Evolutionary conservation across 2,329 filamentous ascomycete genomes (phyloP).

Genomic region (Epicoccum sorghinum): DNA sequence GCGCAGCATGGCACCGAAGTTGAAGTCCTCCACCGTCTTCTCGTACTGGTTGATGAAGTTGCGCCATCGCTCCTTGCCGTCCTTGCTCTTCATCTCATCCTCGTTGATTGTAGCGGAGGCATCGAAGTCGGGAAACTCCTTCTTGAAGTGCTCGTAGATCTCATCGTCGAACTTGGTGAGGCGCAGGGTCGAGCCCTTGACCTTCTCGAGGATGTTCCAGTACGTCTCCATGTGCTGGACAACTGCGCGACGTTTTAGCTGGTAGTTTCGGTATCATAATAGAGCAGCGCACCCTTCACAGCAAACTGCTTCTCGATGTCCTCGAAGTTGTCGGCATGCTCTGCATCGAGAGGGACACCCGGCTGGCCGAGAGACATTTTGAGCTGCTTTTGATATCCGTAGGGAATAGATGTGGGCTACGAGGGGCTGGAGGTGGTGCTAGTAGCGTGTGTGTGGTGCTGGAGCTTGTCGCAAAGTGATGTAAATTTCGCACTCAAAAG

Average conservation of each 20-base stretch:
- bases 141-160: constrained; percentile 86
- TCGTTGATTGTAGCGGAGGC: constrained; percentile 81
- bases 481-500: constrained; percentile 22
- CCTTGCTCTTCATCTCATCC: constrained; percentile 96
- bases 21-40: constrained; percentile 94
- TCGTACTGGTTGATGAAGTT: constrained; percentile 94
- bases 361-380: constrained; percentile 45
- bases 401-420: not conserved
- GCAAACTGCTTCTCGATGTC: constrained; percentile 99
- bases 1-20: constrained; percentile 94
- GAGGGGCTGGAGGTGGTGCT: not conserved
- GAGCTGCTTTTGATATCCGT: not conserved
- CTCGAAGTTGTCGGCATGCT: constrained; percentile 72
- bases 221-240: constrained; percentile 97
- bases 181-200: constrained; percentile 84
- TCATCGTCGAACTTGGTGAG: constrained; percentile 95
- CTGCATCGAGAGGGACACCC: constrained; percentile 48
- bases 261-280: constrained; percentile 25
- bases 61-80: constrained; percentile 92
- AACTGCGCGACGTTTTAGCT: constrained; percentile 54
- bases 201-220: constrained; percentile 91
- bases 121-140: constrained; percentile 92
- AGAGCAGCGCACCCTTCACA: constrained; percentile 74
- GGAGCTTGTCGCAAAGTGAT: constrained; percentile 24
- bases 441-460: constrained; percentile 1